Conservation (phyloP, 305 asterid species). For the Fraxinus sp. region DNA sequence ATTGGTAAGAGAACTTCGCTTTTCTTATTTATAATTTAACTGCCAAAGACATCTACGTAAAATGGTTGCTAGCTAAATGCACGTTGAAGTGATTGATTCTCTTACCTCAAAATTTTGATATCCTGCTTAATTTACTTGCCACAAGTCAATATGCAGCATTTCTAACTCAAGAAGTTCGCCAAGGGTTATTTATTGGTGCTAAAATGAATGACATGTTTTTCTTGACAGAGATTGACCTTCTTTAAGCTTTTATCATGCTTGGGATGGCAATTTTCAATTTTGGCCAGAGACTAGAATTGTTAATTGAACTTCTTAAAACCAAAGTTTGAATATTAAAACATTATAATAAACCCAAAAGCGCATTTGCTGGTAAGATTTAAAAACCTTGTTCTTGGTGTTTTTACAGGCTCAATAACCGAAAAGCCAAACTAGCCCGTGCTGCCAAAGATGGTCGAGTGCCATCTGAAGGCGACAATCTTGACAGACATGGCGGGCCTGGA, state of each 20-base stretch:
- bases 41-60: background rate
- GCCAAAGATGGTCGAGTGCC: conserved; percentile 71
- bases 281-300: background rate
- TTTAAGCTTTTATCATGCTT: background rate
- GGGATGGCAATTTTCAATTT: background rate
- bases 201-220: background rate
- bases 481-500: conserved; percentile 51
- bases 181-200: background rate
- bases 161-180: background rate
- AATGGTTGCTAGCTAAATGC: conserved; percentile 8
- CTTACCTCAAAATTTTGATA: conserved; percentile 1
- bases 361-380: background rate
- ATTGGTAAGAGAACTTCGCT: conserved; percentile 59
- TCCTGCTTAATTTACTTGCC: background rate
- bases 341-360: background rate
- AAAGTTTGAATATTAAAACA: background rate
- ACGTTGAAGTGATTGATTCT: background rate
- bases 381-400: conserved; percentile 9
- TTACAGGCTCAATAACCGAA: conserved; percentile 91
- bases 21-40: conserved; percentile 4
- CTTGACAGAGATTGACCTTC: background rate
- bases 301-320: background rate
- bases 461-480: conserved; percentile 62
- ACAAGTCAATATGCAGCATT: background rate
- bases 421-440: conserved; percentile 93